Percentiles rank a stretch among this genome's conserved stretches.
Evolutionary conservation across 805 yeast species (phyloP).

Genomic region (Cyberlindnera saturnus): DNA sequence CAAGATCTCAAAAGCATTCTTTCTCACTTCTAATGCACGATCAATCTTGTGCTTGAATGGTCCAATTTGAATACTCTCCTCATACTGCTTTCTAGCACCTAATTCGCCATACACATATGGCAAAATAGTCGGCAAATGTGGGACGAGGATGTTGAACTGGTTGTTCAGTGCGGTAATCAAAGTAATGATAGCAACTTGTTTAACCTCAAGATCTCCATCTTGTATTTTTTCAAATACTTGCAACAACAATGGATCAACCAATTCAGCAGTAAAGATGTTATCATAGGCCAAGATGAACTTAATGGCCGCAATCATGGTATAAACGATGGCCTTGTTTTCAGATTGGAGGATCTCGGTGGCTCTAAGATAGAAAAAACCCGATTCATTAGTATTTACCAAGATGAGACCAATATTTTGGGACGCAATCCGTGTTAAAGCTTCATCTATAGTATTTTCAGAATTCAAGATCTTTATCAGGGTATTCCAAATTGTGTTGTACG

Average conservation of each 20-base stretch:
- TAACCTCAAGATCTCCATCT: slow-evolving; percentile 42
- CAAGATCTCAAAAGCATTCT: slow-evolving; percentile 63
- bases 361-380: slow-evolving; percentile 24
- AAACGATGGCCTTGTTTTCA: slow-evolving; percentile 18
- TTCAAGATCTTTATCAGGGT: slow-evolving; percentile 14
- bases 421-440: slow-evolving; percentile 18
- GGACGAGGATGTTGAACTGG: slow-evolving; percentile 40
- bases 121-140: slow-evolving; percentile 39
- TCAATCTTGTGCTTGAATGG: slow-evolving; percentile 82
- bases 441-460: slow-evolving; percentile 13
- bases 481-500: slow-evolving; percentile 23
- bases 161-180: slow-evolving; percentile 55
- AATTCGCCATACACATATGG: slow-evolving; percentile 51
- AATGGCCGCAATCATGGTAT: slow-evolving; percentile 30
- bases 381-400: slow-evolving; percentile 24
- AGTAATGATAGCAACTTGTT: slow-evolving; percentile 54
- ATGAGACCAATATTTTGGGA: slow-evolving; percentile 22
- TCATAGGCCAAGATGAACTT: slow-evolving; percentile 31
- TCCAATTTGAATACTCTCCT: slow-evolving; percentile 72
- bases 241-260: slow-evolving; percentile 19
- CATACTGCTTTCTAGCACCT: slow-evolving; percentile 46
- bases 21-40: slow-evolving; percentile 68
- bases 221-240: slow-evolving; percentile 24
- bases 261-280: slow-evolving; percentile 16
- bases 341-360: slow-evolving; percentile 17